Conservation (phyloP, 352 stramenopile genomes). For the Blastocystis sp. region DNA sequence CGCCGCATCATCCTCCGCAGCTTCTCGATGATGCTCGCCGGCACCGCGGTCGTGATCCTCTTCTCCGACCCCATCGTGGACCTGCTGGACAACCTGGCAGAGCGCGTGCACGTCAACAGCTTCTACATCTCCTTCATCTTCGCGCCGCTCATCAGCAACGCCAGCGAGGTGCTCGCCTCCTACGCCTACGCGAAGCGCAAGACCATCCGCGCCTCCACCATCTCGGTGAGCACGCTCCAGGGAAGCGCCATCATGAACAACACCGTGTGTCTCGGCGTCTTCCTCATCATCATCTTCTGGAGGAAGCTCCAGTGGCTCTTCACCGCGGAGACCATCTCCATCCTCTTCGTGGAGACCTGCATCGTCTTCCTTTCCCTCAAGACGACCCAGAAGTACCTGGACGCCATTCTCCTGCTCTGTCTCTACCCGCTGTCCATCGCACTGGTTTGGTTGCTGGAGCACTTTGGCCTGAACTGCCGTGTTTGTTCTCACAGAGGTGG, state of each 20-base stretch:
- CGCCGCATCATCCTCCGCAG: constrained; percentile 87
- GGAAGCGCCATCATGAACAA: constrained; percentile 98
- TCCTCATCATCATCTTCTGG: constrained; percentile 88
- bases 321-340: constrained; percentile 90
- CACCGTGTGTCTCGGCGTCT: constrained; percentile 96
- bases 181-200: constrained; percentile 96
- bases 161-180: constrained; percentile 91
- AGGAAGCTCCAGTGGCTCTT: constrained; percentile 90
- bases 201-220: constrained; percentile 74
- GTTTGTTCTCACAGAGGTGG: constrained; percentile 48
- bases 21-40: constrained; percentile 86
- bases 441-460: constrained; percentile 86
- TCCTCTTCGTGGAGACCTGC: constrained; percentile 88
- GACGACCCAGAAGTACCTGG: constrained; percentile 81
- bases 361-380: constrained; percentile 77
- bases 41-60: constrained; percentile 86
- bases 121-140: constrained; percentile 98
- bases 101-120: constrained; percentile 81
- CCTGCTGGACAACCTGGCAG: constrained; percentile 70
- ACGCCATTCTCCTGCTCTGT: constrained; percentile 79
- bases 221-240: constrained; percentile 76
- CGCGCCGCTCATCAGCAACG: constrained; percentile 93
- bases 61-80: constrained; percentile 97
- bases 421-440: constrained; percentile 88
- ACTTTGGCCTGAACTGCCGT: constrained; percentile 80